Base-by-base conservation (phyloP, 1,284 basidiomycete genomes). In the Tetrapyrgos nigripes region DNA sequence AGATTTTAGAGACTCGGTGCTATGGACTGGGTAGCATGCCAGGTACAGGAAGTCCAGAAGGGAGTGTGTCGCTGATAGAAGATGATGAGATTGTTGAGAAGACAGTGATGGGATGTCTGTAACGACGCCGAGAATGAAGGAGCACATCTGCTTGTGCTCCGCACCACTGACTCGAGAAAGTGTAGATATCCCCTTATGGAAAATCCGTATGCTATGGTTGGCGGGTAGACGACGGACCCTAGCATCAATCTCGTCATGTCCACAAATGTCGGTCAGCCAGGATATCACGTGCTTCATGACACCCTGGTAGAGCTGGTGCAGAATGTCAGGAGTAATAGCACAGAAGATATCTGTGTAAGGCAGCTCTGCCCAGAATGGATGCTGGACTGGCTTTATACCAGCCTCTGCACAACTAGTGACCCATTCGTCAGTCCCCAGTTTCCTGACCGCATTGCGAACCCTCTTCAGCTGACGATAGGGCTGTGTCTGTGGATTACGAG, bases 241-340 rank as follows among this genome's bases (percentile, higher is more conserved):
- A 13, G 57, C 52, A 24, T 64, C 63, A n/a, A 64, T 10, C 48
- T 63, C 60, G 40, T 51, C 28, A 43, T 31, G 24, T 17, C 55
- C 55, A 43, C 21, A 29, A 4, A 57, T 37, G 13, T 29, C 31
- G 14, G 37, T 53, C 21, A 53, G 50, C 60, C 57, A 62, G 24
- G 45, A 56, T 2, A 59, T 55, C 19, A 63, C 50, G 54, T 66
- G 67, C 49, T 70, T 71, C 56, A 71, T 68, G n/a, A 72, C 63
- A 11, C 71, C 73, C 45, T 74, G 71, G 56, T 74, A 66, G 1
- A 73, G 58, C 50, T 73, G 71, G 52, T 74, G 72, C 4, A 74
- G 63, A 26, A 73, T 56, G 48, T 74, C 69, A 2, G 70, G 71
- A 3, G 66, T 68, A 47, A 72, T 53, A 23, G 51, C 56, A 2